Evolutionary conservation across 2,329 filamentous ascomycete species (phyloP), one percentile per base, ranked within the genome.

Genomic region (Zymoseptoria tritici): DNA sequence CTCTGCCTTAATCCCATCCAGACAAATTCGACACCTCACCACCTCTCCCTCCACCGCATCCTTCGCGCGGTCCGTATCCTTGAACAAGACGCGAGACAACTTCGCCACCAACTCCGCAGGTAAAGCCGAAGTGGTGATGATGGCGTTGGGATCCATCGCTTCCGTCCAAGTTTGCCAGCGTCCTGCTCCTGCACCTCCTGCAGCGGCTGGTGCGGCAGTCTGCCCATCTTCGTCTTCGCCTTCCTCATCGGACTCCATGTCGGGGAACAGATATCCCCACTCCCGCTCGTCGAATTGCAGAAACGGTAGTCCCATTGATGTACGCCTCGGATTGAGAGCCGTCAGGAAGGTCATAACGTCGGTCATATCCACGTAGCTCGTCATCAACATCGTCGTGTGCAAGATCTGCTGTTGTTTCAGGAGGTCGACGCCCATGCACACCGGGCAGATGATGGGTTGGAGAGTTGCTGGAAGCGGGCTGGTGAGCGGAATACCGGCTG

Each of bases 201-300:
- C 60, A 16, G 36, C 36, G 16, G 36, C 36, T 13, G 36, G 11
- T 13, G 36, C 36, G 16, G 36, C 11, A 4, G 11, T 4, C 36
- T 66, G 64, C 42, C 59, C 56, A 11, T 56, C 26, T 60, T 65
- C 64, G 52, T 70, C 67, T 19, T 68, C 68, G 56, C 42, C 60
- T 4, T 59, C 56, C 20, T 57, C 59, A 9, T 67, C 64, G 29
- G 58, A 55, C 13, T 57, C 24, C 63, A 66, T 65, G 52, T 70
- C 68, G 21, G 66, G 67, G 55, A 70, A 70, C 9, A 54, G 56
- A 13, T 60, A 54, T 9, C 66, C 67, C 66, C 67, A 70, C 55
- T 67, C 59, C 11, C 68, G 64, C 66, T 70, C 68, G 49, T 71
- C 68, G 51, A 68, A 67, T 22, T 71, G 67, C 16, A 54, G 42